phyloP scores from a whole-genome alignment of 352 stramenopile species.

The Phytophthora vignae region DNA sequence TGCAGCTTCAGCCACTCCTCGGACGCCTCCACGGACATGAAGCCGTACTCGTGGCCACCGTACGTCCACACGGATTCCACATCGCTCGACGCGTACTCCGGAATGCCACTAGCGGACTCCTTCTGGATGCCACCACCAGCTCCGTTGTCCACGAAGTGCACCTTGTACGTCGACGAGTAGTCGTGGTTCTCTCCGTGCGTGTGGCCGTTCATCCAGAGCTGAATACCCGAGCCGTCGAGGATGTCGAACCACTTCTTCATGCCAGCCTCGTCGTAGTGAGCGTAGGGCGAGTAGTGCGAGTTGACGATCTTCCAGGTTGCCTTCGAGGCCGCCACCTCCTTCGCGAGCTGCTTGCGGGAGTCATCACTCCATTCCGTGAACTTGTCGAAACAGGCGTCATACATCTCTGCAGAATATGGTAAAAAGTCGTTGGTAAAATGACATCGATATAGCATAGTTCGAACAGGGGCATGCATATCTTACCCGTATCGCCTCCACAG shows the following conservation, averaged over 20 bases:
- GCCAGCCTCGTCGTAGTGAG: slow-evolving; percentile 66
- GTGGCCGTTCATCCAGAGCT: slow-evolving; percentile 80
- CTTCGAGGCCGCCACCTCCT: slow-evolving; percentile 61
- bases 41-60: slow-evolving; percentile 72
- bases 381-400: slow-evolving; percentile 65
- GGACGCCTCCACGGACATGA: slow-evolving; percentile 70
- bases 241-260: slow-evolving; percentile 74
- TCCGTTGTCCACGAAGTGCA: slow-evolving; percentile 86
- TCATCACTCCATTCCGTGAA: slow-evolving; percentile 77
- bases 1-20: slow-evolving; percentile 76
- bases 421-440: too few species aligned
- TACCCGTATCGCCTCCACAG: slow-evolving; percentile 51
- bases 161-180: slow-evolving; percentile 48
- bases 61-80: slow-evolving; percentile 72
- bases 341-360: slow-evolving; percentile 63
- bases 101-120: slow-evolving; percentile 77
- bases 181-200: slow-evolving; percentile 86
- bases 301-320: slow-evolving; percentile 90
- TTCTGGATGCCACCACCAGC: slow-evolving; percentile 84
- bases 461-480: too few species aligned
- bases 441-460: too few species aligned
- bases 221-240: slow-evolving; percentile 55
- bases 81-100: slow-evolving; percentile 49
- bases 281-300: slow-evolving; percentile 82
- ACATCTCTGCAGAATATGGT: slow-evolving; percentile 36